Conservation (phyloP, 352 stramenopile species). For the Globisporangium heterothallicum region DNA sequence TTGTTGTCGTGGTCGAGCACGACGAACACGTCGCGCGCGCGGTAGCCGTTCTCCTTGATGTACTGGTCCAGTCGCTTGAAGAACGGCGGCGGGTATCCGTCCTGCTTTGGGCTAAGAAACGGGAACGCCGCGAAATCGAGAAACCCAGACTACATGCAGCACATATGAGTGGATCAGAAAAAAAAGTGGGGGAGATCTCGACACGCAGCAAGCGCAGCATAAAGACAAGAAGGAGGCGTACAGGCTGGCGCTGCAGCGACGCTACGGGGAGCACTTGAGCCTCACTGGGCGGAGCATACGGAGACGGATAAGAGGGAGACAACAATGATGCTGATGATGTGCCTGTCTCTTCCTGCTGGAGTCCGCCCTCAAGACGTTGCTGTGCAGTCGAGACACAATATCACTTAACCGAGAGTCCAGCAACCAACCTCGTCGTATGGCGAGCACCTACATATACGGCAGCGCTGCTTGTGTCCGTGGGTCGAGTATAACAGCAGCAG, state of each 20-base stretch:
- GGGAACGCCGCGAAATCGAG: conserved; percentile 6
- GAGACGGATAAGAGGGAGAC: background rate
- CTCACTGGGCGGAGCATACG: conserved; percentile 16
- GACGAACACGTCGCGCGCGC: conserved; percentile 38
- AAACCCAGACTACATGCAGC: conserved; percentile 8
- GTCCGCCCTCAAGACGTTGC: background rate
- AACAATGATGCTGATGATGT: background rate
- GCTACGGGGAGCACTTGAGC: conserved; percentile 9
- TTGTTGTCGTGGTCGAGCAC: conserved; percentile 43
- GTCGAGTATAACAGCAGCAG: background rate
- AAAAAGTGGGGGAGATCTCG: too few species aligned
- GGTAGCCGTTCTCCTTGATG: conserved; percentile 43
- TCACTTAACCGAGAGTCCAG: background rate
- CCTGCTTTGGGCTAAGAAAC: conserved; percentile 14
- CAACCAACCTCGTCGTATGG: background rate
- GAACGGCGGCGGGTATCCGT: conserved; percentile 39
- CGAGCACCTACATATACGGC: conserved; percentile 1
- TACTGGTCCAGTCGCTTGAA: conserved; percentile 51
- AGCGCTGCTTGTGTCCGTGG: background rate
- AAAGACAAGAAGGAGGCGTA: background rate
- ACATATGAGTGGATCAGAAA: background rate
- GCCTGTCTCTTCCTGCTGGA: background rate
- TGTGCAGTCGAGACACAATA: background rate
- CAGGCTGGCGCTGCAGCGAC: conserved; percentile 9
- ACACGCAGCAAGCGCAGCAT: background rate